Conservation (phyloP, 2,329 filamentous ascomycete species). For the Thielaviopsis euricoi region DNA sequence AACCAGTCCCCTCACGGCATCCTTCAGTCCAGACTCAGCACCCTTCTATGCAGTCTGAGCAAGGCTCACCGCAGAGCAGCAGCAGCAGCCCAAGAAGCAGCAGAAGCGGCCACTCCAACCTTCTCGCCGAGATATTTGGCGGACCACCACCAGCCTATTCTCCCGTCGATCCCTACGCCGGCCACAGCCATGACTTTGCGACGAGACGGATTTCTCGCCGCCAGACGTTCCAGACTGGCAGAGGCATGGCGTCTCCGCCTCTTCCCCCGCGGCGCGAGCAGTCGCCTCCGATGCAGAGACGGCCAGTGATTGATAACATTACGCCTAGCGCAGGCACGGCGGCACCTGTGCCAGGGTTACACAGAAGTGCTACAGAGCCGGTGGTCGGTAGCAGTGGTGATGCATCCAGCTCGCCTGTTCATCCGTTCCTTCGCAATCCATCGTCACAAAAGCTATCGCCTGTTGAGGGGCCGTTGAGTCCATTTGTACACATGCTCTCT, state of each 20-base stretch:
- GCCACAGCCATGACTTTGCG: neutral
- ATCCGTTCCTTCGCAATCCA: conserved; percentile 8
- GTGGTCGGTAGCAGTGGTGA: neutral
- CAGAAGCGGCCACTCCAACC: neutral
- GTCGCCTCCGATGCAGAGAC: conserved; percentile 1
- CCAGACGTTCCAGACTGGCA: conserved; percentile 3
- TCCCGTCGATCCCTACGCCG: neutral
- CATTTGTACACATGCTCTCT: conserved; percentile 1
- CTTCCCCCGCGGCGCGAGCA: too few species aligned
- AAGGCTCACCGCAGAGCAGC: neutral
- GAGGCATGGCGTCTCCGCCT: neutral
- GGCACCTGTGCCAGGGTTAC: neutral
- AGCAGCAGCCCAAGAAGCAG: neutral
- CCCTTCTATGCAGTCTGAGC: neutral
- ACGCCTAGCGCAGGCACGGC: neutral
- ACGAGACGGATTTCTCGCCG: neutral
- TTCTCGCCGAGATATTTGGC: neutral
- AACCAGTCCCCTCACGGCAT: neutral
- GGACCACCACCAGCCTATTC: neutral
- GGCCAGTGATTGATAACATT: conserved; percentile 2
- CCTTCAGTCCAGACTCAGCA: neutral
- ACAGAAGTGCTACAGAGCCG: conserved; percentile 8
- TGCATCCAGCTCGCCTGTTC: neutral
- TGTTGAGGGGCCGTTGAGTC: neutral
- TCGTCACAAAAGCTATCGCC: neutral